Percentiles rank a stretch among this genome's conserved stretches.
Conservation (phyloP, 2,329 filamentous ascomycete genomes). For the Colletotrichum lindemuthianum region DNA sequence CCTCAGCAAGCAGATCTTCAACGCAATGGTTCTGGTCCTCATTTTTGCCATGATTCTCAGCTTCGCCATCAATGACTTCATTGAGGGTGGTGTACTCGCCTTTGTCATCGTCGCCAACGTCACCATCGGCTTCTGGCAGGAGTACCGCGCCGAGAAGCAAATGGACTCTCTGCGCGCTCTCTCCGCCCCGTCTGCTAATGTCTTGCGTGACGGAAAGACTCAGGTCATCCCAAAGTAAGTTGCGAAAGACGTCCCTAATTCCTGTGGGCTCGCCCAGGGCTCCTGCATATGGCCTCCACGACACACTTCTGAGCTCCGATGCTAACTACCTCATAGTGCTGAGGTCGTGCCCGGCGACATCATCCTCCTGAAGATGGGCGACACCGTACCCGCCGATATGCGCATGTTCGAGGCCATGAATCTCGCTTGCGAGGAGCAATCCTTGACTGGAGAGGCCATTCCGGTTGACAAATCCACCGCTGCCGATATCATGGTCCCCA, state of each 20-base stretch:
- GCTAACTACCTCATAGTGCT: slow-evolving; percentile 50
- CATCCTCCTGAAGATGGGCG: slow-evolving; percentile 73
- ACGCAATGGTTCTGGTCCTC: slow-evolving; percentile 82
- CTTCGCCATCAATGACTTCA: slow-evolving; percentile 73
- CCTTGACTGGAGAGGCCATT: slow-evolving; percentile 80
- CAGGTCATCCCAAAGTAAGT: slow-evolving; percentile 67
- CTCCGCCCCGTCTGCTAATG: slow-evolving; percentile 70
- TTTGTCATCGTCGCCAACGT: slow-evolving; percentile 77
- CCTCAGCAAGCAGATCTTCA: slow-evolving; percentile 76
- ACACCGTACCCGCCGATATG: slow-evolving; percentile 79
- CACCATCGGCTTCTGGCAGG: slow-evolving; percentile 73
- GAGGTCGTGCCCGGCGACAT: slow-evolving; percentile 79
- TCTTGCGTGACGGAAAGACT: slow-evolving; percentile 68
- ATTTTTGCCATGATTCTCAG: slow-evolving; percentile 80
- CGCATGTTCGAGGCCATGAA: slow-evolving; percentile 80
- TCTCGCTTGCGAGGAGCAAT: slow-evolving; percentile 80
- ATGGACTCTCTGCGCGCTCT: slow-evolving; percentile 72
- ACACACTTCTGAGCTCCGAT: no score
- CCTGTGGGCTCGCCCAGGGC: no score
- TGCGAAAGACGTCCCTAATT: slow-evolving; percentile 16
- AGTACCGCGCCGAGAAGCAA: slow-evolving; percentile 72
- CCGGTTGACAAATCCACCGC: slow-evolving; percentile 74
- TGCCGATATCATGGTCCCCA: slow-evolving; percentile 55
- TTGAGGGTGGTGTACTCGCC: slow-evolving; percentile 74
- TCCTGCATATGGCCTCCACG: no score